Conservation (phyloP, 2,329 filamentous ascomycete genomes). For the Claviceps sp. region DNA sequence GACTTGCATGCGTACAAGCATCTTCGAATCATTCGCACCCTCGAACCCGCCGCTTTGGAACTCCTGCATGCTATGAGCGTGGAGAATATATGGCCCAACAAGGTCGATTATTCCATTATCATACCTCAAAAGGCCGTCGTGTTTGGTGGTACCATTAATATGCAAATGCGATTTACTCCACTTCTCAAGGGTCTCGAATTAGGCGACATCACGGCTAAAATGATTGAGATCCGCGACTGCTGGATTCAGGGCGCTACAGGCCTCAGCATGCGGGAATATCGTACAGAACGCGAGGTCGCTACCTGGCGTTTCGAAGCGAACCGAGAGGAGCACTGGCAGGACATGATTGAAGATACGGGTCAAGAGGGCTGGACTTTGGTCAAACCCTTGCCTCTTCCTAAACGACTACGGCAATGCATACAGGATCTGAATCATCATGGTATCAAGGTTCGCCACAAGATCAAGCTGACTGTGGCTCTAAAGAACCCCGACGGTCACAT, state of each 20-base stretch:
- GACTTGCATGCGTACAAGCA: conserved; percentile 72
- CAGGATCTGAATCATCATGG: conserved; percentile 82
- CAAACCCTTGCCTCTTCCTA: conserved; percentile 58
- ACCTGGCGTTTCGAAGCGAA: conserved; percentile 42
- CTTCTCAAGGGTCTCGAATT: conserved; percentile 79
- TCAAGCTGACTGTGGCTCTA: conserved; percentile 81
- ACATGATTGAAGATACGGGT: conserved; percentile 53
- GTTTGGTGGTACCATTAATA: conserved; percentile 73
- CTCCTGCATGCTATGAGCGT: conserved; percentile 84
- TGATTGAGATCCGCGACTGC: conserved; percentile 68
- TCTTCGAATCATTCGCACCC: conserved; percentile 62
- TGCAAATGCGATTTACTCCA: conserved; percentile 79
- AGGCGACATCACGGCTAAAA: conserved; percentile 65
- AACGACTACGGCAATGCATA: conserved; percentile 67
- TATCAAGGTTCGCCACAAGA: conserved; percentile 85
- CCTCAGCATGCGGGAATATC: conserved; percentile 41
- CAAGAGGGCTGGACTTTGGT: conserved; percentile 52
- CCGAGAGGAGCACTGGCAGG: conserved; percentile 51
- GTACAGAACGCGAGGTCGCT: conserved; percentile 50
- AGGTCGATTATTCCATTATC: conserved; percentile 88
- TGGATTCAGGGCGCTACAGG: conserved; percentile 33
- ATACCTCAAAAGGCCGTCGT: conserved; percentile 90
- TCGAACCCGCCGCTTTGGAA: conserved; percentile 63
- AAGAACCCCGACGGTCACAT: conserved; percentile 91
- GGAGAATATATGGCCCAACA: conserved; percentile 96